These are phyloP conservation scores for Pistacia vera DNA, from an alignment of 345 rosid genomes.

Conservation along the genomic window DNA sequence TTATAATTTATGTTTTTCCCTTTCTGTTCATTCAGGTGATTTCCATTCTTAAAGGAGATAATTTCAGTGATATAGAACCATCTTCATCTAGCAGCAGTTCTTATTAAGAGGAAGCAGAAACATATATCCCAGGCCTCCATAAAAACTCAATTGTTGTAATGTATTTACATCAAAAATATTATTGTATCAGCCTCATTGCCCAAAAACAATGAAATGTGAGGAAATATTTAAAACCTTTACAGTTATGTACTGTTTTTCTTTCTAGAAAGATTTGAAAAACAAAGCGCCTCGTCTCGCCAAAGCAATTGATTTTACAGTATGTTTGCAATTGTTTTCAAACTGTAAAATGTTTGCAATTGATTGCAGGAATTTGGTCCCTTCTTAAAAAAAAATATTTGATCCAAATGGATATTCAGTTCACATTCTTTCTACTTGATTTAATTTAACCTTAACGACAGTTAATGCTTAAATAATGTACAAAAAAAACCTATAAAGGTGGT, in stretches of 20 bases:
- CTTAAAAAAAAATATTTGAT: no score
- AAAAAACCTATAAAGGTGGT: no score
- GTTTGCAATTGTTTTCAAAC: no score
- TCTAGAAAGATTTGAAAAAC: background rate
- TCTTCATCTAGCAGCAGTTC: conserved; percentile 26
- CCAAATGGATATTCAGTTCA: no score
- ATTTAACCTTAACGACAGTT: no score
- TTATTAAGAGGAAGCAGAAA: background rate
- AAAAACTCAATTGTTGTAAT: background rate
- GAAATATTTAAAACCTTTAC: background rate
- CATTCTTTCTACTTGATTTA: no score
- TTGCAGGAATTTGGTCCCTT: no score
- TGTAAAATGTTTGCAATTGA: no score
- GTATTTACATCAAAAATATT: background rate
- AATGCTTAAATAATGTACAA: no score
- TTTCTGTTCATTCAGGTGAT: conserved; percentile 31
- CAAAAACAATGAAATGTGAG: background rate
- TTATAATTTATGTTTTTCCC: background rate
- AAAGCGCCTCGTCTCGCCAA: background rate
- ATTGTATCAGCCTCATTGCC: background rate
- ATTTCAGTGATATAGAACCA: conserved; percentile 29
- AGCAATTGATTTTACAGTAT: background rate
- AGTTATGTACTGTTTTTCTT: background rate
- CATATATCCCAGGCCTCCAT: background rate
- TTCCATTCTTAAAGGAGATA: conserved; percentile 42